Evolutionary conservation across 139 green algal species (phyloP).

Genomic region (Diplosphaera chodatii): DNA sequence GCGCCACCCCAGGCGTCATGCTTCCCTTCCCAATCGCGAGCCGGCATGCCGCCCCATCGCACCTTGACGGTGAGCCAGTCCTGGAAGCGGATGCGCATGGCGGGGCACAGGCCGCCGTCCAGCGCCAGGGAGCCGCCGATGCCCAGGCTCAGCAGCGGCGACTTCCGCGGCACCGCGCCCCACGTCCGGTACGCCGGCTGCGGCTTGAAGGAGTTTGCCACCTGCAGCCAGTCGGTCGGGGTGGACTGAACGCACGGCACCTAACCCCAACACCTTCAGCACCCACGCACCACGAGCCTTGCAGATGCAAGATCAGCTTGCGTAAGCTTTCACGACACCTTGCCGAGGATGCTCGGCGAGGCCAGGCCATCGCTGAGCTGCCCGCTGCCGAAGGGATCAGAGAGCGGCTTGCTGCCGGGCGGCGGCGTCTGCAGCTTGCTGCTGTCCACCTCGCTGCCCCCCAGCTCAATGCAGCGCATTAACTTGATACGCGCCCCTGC

Average conservation of each 20-base stretch:
- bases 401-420: not conserved
- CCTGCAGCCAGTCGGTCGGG: not conserved
- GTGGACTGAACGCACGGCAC: too few species aligned
- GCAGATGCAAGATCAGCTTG: not conserved
- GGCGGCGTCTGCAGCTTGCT: not conserved
- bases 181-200: slow-evolving; percentile 7
- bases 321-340: not conserved
- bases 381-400: not conserved
- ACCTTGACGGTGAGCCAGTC: slow-evolving; percentile 42
- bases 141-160: slow-evolving; percentile 34
- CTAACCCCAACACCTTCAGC: not conserved
- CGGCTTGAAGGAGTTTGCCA: not conserved
- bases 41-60: not conserved
- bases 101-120: slow-evolving; percentile 13
- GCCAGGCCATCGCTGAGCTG: slow-evolving; percentile 1
- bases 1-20: too few species aligned
- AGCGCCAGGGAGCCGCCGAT: slow-evolving; percentile 35
- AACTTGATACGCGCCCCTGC: slow-evolving; percentile 53
- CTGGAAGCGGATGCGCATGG: slow-evolving; percentile 39
- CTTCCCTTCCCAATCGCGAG: too few species aligned
- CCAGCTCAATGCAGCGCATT: slow-evolving; percentile 41
- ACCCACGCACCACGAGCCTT: not conserved
- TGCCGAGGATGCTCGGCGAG: not conserved
- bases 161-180: not conserved
- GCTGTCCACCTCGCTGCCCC: not conserved